phyloP scores from a whole-genome alignment of 345 rosid species.

The Eucalyptus coolabah region DNA sequence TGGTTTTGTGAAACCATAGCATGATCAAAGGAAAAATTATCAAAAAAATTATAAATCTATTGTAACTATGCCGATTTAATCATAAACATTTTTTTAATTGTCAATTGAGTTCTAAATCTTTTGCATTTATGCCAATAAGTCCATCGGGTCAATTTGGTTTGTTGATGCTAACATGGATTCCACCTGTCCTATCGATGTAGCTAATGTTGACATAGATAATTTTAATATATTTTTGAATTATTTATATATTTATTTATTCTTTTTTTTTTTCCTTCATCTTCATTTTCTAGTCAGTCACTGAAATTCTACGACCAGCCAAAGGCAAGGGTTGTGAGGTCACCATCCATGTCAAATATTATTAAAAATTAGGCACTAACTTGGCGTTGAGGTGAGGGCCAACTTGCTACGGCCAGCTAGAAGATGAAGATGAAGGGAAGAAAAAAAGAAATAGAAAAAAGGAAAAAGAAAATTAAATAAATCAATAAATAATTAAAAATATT shows the following conservation, averaged over 20 bases:
- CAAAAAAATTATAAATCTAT: no score
- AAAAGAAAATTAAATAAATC: no score
- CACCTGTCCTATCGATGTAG: rapidly evolving
- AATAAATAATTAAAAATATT: no score
- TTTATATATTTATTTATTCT: no score
- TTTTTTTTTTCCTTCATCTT: background rate
- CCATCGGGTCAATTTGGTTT: background rate
- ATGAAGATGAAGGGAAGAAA: background rate
- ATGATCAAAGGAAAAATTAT: no score
- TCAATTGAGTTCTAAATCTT: background rate
- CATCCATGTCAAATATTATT: background rate
- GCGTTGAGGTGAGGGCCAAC: background rate
- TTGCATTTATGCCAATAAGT: background rate
- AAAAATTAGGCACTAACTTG: background rate
- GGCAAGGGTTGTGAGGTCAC: background rate
- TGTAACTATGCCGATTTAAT: rapidly evolving
- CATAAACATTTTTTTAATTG: rapidly evolving
- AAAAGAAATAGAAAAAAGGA: no score
- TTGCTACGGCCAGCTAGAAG: rapidly evolving
- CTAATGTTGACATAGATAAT: rapidly evolving
- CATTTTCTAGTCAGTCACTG: rapidly evolving
- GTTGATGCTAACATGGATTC: background rate
- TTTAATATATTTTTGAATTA: no score
- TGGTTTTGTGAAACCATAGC: background rate
- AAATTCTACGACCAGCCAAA: no score